Base-by-base conservation (phyloP, 352 stramenopile species). In the Globisporangium cystogenes region DNA sequence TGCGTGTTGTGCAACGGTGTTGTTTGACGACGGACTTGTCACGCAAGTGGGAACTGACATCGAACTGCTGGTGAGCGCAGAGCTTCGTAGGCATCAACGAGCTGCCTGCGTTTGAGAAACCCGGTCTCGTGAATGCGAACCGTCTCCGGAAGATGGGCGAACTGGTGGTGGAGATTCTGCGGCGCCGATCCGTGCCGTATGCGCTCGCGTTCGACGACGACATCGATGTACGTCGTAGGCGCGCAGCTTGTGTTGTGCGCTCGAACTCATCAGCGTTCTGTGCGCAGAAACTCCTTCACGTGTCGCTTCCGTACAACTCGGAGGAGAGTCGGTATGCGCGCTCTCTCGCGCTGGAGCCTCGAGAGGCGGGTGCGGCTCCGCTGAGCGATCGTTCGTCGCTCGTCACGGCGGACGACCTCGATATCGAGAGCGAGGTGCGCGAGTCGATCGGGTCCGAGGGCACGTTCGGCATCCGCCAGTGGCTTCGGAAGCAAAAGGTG, bases 401-500 rank as follows among this genome's bases (percentile, higher is more conserved):
- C 53, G 60, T 77, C 18, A 42, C 73, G n/a, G 46, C 71, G 1
- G 57, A 89, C 31, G 76, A 86, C 44, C 53, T 86, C n/a, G 82
- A 93, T 31, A 74, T 91, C 21, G 78, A 89, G 57, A 89, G 45
- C 54, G 78, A 93, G 70, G 80, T 90, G 24, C 75, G 79, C 24
- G 82, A 82, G 48, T 91, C 79, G 23, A 88, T 90, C 33, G 82
- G 82, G 6, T 65, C 64, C 11, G 80, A 90, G 36, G 80, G 81
- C 10, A 93, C 72, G 0, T 90, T 91, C 39, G 82, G 80, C 6
- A 82, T 91, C 39, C 77, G 82, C 16, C 80, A 91, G 53, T 91
- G 80, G 82, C 78, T 93, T 53, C 74, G 80, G 21, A 93, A 87
- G 65, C 82, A 91, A 47, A 85, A 90, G 54, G 76, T 93, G 2